Percentiles rank a stretch among this genome's conserved stretches.
phyloP scores from a whole-genome alignment of 176 grass and related monocot species.

The Avena sativa region DNA sequence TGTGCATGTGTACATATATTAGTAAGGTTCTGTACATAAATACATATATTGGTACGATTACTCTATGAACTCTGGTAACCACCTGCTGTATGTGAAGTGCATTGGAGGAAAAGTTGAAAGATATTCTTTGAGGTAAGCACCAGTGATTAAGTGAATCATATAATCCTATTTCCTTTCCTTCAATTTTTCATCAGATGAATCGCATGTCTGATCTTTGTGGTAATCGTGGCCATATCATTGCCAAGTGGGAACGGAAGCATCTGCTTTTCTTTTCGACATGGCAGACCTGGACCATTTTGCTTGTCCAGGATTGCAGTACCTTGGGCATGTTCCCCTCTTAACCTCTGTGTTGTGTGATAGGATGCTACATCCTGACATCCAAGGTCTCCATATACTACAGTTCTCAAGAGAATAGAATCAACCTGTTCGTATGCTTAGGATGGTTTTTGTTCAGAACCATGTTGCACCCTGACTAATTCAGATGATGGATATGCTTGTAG shows the following conservation, averaged over 20 bases:
- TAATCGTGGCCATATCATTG: background rate
- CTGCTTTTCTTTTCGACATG: background rate
- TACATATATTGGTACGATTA: background rate
- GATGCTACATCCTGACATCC: no score
- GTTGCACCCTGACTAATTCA: no score
- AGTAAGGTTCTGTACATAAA: background rate
- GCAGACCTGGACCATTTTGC: no score
- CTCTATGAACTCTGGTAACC: background rate
- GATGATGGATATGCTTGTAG: no score
- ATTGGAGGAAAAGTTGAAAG: background rate
- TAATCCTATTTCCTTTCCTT: background rate
- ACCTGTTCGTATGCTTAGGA: no score
- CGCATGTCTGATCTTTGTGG: background rate
- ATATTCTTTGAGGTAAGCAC: background rate
- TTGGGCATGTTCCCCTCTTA: no score
- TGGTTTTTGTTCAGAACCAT: no score
- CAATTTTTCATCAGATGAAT: background rate
- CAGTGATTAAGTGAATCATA: background rate
- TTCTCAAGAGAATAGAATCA: no score
- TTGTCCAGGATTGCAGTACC: no score
- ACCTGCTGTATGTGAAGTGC: background rate
- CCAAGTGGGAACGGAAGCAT: slow-evolving; percentile 4
- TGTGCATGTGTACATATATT: background rate
- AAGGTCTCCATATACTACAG: no score
- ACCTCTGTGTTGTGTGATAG: no score